Evolutionary conservation across 768 basidiomycete species (phyloP).

Genomic region (Suillus plorans): DNA sequence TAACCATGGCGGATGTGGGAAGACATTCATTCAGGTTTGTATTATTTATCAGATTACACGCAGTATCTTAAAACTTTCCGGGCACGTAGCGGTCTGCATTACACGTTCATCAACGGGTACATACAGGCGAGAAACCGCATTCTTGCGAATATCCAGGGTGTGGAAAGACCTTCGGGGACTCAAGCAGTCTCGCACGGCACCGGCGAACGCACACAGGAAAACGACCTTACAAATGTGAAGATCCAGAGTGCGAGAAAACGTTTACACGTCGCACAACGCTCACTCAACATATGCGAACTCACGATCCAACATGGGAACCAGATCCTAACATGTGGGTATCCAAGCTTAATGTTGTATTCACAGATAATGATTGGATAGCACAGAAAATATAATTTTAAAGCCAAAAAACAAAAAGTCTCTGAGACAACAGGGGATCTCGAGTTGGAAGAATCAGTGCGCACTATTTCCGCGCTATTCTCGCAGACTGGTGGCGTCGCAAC

Average conservation of each 20-base stretch:
- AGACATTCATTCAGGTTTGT: slow-evolving; percentile 87
- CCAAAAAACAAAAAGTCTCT: slow-evolving; percentile 58
- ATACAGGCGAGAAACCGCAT: slow-evolving; percentile 93
- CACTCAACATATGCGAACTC: slow-evolving; percentile 84
- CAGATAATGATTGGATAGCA: slow-evolving; percentile 18
- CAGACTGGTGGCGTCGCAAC: slow-evolving; percentile 43
- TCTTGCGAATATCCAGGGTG: slow-evolving; percentile 88
- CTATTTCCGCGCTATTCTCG: slow-evolving; percentile 66
- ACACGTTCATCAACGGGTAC: slow-evolving; percentile 85
- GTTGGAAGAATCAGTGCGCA: slow-evolving; percentile 71
- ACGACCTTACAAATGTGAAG: slow-evolving; percentile 84
- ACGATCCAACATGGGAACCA: slow-evolving; percentile 83
- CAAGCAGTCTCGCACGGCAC: slow-evolving; percentile 88
- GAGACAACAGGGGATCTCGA: slow-evolving; percentile 56
- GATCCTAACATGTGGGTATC: slow-evolving; percentile 74
- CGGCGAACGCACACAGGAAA: slow-evolving; percentile 87
- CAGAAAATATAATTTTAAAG: slow-evolving; percentile 79
- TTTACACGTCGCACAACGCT: slow-evolving; percentile 85
- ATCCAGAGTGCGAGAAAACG: slow-evolving; percentile 80
- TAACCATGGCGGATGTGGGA: slow-evolving; percentile 70
- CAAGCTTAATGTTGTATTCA: slow-evolving; percentile 9
- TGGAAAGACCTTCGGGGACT: slow-evolving; percentile 86
- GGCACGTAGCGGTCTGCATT: slow-evolving; percentile 75
- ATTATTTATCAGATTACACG: slow-evolving; percentile 2
- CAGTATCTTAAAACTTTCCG: slow-evolving; percentile 13